These are phyloP conservation scores for Aspergillus fischeri DNA, from an alignment of 2,329 filamentous ascomycete species.

Conservation along the genomic window DNA sequence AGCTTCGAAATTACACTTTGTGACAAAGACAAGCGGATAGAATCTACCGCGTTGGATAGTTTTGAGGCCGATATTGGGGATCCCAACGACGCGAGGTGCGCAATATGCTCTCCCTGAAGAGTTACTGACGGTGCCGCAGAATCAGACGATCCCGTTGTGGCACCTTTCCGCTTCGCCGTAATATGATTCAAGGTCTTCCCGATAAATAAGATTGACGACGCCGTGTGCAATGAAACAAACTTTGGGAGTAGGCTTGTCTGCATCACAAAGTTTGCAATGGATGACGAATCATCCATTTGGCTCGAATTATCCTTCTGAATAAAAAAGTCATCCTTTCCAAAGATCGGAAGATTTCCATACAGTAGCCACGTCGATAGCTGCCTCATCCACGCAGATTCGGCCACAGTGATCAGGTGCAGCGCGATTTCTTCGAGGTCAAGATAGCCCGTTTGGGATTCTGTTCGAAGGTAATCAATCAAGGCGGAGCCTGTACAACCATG, in stretches of 20 bases:
- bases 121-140: constrained; percentile 58
- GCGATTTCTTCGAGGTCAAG: constrained; percentile 77
- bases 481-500: constrained; percentile 61
- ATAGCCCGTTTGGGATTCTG: constrained; percentile 82
- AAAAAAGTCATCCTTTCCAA: constrained; percentile 83
- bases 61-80: constrained; percentile 70
- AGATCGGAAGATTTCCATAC: constrained; percentile 75
- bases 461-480: constrained; percentile 72
- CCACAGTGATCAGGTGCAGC: constrained; percentile 66
- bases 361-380: constrained; percentile 87
- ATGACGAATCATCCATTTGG: constrained; percentile 42
- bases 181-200: constrained; percentile 86
- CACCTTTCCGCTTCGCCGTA: constrained; percentile 47
- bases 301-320: constrained; percentile 50
- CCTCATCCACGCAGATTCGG: constrained; percentile 87
- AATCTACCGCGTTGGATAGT: constrained; percentile 67
- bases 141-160: constrained; percentile 26
- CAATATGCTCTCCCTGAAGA: constrained; percentile 39
- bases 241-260: constrained; percentile 64
- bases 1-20: constrained; percentile 78
- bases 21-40: constrained; percentile 76
- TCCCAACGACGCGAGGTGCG: constrained; percentile 62
- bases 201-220: constrained; percentile 82
- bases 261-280: constrained; percentile 53
- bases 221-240: constrained; percentile 71